Base-by-base conservation (phyloP, 495 filamentous ascomycete genomes). In the Ramalina intermedia region DNA sequence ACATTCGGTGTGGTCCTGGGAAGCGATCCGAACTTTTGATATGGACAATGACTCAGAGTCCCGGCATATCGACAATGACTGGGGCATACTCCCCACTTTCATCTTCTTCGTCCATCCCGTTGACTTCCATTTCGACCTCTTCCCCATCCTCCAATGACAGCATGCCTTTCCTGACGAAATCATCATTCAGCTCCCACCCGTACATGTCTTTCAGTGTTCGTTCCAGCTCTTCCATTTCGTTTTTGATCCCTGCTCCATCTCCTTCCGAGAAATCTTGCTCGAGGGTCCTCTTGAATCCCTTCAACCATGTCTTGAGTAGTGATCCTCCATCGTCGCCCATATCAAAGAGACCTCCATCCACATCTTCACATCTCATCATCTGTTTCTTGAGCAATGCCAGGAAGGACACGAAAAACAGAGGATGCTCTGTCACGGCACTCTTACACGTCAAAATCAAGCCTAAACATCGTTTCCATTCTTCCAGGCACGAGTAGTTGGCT, bases 71-170 rank as follows among this genome's bases (percentile, higher is more conserved):
- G 5, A 98, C 86, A 16, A 98, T 63, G 20, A 83, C 71, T 14
- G 90, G 91, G 50, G 84, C 81, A 69, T 87, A 89, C 59, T 95
- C 90, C 16, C 86, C 87, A 50, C 74, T 75, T 63, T 91, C 86
- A 46, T 91, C 85, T 48, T 93, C 85, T 49, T 78, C 85, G 52
- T 90, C 82, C 50, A 81, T 72, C 6, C 80, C 84, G 23, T 69
- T 69, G 52, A 85, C 69, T 52, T 94, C 87, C 58, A 91, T 73
- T 49, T 87, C 80, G 14, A 94, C 79, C 56, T 78, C 66, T 61
- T 89, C 85, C 20, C 80, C 83, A 57, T 87, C 84, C 59, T 87
- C 85, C 44, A 87, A 63, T 63, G 78, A 70, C 37, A 87, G 54
- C 62, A 78, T 79, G 1, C 87, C 86, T 44, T 66, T 69, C 52